phyloP scores from a whole-genome alignment of 1,284 basidiomycete genomes.

The Ustilago crameri region DNA sequence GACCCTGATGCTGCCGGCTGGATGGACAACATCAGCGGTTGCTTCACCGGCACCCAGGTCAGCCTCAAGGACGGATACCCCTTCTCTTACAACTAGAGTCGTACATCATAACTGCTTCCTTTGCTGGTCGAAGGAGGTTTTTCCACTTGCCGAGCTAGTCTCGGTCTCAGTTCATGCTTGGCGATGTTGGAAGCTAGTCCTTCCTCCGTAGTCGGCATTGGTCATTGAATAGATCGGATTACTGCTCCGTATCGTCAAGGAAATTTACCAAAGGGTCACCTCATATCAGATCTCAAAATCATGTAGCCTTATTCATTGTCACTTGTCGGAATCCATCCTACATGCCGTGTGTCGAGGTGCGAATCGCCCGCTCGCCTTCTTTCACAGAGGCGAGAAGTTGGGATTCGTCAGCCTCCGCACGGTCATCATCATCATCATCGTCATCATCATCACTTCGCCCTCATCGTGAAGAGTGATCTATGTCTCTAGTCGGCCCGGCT shows the following conservation, averaged over 20 bases:
- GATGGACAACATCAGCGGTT: conserved; percentile 42
- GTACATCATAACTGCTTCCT: neutral
- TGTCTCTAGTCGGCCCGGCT: too few relatives aligned
- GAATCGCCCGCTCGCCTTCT: conserved; percentile 18
- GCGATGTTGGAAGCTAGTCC: neutral
- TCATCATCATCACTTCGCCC: too few relatives aligned
- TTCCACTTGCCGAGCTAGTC: neutral
- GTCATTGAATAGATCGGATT: neutral
- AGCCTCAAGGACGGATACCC: conserved; percentile 38
- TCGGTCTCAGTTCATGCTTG: neutral
- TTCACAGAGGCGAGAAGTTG: conserved; percentile 6
- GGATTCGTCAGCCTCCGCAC: conserved; percentile 9
- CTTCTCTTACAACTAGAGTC: conserved; percentile 24
- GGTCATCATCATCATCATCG: neutral
- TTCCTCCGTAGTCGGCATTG: neutral
- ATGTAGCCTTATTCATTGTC: neutral
- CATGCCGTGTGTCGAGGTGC: conserved; percentile 1
- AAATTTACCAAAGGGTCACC: conserved; percentile 9
- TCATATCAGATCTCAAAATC: too few relatives aligned
- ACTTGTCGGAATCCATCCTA: conserved; percentile 1
- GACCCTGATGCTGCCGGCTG: conserved; percentile 40
- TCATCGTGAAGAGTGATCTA: too few relatives aligned
- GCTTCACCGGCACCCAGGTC: conserved; percentile 39
- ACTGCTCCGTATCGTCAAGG: neutral
- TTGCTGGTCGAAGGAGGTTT: conserved; percentile 15